Base-by-base conservation (phyloP, 2,329 filamentous ascomycete species). In the Colletotrichum limetticola region DNA sequence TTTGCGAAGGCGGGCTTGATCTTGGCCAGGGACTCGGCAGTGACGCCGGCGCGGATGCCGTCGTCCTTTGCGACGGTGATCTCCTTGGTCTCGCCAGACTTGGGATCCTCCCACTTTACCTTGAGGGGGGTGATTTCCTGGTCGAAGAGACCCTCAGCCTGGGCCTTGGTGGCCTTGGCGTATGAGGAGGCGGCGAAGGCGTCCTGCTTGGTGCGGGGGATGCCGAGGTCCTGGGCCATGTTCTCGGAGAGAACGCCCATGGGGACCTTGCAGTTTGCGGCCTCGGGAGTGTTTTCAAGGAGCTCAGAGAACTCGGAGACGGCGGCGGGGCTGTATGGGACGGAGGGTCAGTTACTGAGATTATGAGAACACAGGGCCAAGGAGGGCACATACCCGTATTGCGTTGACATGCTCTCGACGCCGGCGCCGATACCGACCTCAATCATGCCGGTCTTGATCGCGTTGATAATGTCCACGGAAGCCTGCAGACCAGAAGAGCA, bases 221-320 rank as follows among this genome's bases (percentile, higher is more conserved):
- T 90, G 72, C 89, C 87, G 79, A 93, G 91, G 82, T 95, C 95
- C 85, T 95, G 93, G 77, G 96, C 97, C 96, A 98, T 98, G 80
- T 96, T 85, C 85, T 99, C 97, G 32, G 95, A 98, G 62, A 98
- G 88, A 12, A 95, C 90, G 78, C 96, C 96, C 97, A 98, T 98
- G 82, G 95, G 92, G 3, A 98, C 96, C 86, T 97, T 98, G 91
- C 97, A 99, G 89, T 98, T 97, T 79, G 93, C 93, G 28, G 95
- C 90, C 81, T 97, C 93, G 76, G 91, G 89, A 87, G 96, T 90
- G 78, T 87, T 90, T 81, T 98, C 94, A 75, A 98, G 91, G 66
- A 94, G 89, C 62, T 97, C 94, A 35, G 94, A 97, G 89, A 98
- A 98, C 84, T 98, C 97, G 74, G 92, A 91, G 19, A 98, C 96